Base-by-base conservation (phyloP, 768 basidiomycete genomes). In the Mycena metata region DNA sequence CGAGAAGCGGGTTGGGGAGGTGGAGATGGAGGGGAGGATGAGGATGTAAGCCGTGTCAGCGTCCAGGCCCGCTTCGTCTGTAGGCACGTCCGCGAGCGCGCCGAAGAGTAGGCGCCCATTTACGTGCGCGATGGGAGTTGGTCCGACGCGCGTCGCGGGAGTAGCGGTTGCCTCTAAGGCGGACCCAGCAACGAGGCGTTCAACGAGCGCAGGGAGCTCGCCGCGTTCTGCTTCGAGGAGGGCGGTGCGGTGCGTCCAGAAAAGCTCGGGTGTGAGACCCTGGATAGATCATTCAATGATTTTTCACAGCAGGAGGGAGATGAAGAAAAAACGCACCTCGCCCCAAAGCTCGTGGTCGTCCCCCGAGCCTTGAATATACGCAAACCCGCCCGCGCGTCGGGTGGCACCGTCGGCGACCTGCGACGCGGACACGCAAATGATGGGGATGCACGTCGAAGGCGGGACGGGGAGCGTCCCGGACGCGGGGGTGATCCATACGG, bases 341-440 rank as follows among this genome's bases (percentile, higher is more conserved):
- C 90, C 86, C 96, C 95, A 96, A 7, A 92, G 82, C 78, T 98
- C 96, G 74, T 96, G 95, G 73, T 99, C 97, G 74, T 98, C 97
- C 0, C 96, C 97, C 0, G 93, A 94, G 1, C 97, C 97, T 77
- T 97, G 96, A 10, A 98, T 88, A 76, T 98, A 98, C 23, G 89
- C 83, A 76, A 91, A 98, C 0, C 93, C 94, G n/a, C 82, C 79
- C 11, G 82, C 70, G 0, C 91, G 86, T 23, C 92, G 83, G 66
- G 92, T 90, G 1, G 86, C 62, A 9, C 89, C 89, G 2, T 89
- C 87, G 8, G 81, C 75, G 8, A 91, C 83, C 69, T 89, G 90
- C 5, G 95, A 96, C 2, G 96, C 96, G 3, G 94, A 96, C 13
- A 96, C 79, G 77, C 96, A 98, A 30, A 99, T 81, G 63, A 98